A percentile compares a stretch with the other conserved stretches of the same genome.
phyloP scores from a whole-genome alignment of 805 yeast species.

The Lipomyces kockii region DNA sequence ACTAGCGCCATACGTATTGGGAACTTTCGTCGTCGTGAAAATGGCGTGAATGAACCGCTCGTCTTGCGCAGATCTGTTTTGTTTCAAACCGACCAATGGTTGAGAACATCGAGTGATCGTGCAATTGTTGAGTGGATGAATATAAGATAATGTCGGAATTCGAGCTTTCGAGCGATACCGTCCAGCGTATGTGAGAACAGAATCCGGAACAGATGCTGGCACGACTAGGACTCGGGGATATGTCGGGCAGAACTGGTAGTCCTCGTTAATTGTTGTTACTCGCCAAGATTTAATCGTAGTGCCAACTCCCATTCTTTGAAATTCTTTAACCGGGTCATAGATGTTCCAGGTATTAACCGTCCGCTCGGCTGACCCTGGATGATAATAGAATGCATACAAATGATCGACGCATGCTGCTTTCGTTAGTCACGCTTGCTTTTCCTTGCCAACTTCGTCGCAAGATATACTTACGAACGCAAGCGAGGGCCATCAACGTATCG shows the following conservation, averaged over 20 bases:
- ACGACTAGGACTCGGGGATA: slow-evolving; percentile 74
- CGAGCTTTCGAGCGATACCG: slow-evolving; percentile 84
- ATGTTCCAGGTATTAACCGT: slow-evolving; percentile 72
- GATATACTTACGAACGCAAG: slow-evolving; percentile 50
- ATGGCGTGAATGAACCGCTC: slow-evolving; percentile 79
- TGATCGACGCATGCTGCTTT: slow-evolving; percentile 50
- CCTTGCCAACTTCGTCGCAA: neutral
- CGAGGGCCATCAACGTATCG: slow-evolving; percentile 69
- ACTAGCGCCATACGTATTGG: slow-evolving; percentile 44
- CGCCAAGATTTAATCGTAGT: slow-evolving; percentile 61
- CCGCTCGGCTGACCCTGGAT: slow-evolving; percentile 72
- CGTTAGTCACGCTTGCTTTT: neutral
- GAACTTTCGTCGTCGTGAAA: slow-evolving; percentile 60
- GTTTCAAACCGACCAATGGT: slow-evolving; percentile 89
- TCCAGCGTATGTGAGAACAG: slow-evolving; percentile 79
- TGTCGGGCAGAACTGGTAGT: slow-evolving; percentile 62
- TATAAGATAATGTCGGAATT: slow-evolving; percentile 81
- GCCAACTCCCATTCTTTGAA: slow-evolving; percentile 67
- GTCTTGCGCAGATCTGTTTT: slow-evolving; percentile 87
- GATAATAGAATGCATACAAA: slow-evolving; percentile 82
- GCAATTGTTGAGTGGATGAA: slow-evolving; percentile 61
- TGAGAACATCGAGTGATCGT: slow-evolving; percentile 89
- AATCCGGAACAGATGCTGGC: slow-evolving; percentile 80
- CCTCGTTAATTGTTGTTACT: slow-evolving; percentile 62
- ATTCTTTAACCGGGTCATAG: slow-evolving; percentile 68